Evolutionary conservation across 768 basidiomycete species (phyloP), one percentile per base, ranked within the genome.

Genomic region (Astraeus odoratus): DNA sequence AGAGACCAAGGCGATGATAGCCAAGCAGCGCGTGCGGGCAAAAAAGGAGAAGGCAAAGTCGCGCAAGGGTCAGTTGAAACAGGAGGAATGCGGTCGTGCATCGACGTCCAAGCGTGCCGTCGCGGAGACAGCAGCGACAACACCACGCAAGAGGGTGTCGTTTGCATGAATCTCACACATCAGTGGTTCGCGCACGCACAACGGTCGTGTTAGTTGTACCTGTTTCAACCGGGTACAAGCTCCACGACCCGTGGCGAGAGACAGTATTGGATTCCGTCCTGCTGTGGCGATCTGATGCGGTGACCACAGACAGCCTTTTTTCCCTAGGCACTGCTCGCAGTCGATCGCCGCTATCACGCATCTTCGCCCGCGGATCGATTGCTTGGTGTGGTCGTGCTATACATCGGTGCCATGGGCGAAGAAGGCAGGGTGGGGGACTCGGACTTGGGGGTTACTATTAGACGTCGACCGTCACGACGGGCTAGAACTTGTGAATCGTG

Each of bases 21-120:
- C 58, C 19, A 66, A 67, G 30, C 63, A 61, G 51, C 62, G 61
- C 25, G 59, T 67, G 26, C 64, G 61, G 35, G 56, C 52, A 26
- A 75, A 72, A 58, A 67, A 64, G 56, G 60, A 67, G 36, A 73
- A 68, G 51, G 56, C 56, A 13, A 71, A 56, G 47, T 46, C 49
- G 38, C 60, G 63, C 30, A 71, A 60, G 34, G 46, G 54, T 27
- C 39, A 27, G 39, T 49, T 47, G 33, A 9, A 43, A 41, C 51
- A 46, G 51, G 44, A 22, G 40, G 49, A 36, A n/a, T n/a, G n/a
- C 43, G 46, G 42, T 43, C 39, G 39, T 55, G 40, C 31, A 38
- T 49, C 29, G 49, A 43, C 9, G 40, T 48, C 46, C 46, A 35
- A 36, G 51, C n/a, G 48, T 42, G 34, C 37, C 29, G 43, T 19